phyloP scores from a whole-genome alignment of 345 rosid species.

The Aquilaria malaccensis region DNA sequence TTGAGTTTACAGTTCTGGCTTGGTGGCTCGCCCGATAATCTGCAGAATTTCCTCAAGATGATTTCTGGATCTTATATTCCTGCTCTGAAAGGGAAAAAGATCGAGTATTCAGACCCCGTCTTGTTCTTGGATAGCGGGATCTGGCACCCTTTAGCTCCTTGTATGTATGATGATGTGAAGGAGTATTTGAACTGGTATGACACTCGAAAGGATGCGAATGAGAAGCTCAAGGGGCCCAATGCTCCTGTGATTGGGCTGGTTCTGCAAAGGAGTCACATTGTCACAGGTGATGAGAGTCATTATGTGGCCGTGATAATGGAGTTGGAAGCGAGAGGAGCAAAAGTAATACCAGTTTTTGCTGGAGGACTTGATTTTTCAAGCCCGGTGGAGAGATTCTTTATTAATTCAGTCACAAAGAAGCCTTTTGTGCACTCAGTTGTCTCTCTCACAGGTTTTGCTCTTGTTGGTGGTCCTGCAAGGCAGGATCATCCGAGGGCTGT shows the following conservation, averaged over 20 bases:
- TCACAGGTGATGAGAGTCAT: constrained; percentile 93
- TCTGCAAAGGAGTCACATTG: constrained; percentile 96
- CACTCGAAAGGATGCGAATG: constrained; percentile 73
- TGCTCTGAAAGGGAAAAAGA: constrained; percentile 62
- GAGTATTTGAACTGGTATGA: constrained; percentile 94
- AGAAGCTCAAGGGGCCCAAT: constrained; percentile 52
- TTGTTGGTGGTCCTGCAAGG: constrained; percentile 99
- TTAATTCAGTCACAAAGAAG: constrained; percentile 58
- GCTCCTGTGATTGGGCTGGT: constrained; percentile 82
- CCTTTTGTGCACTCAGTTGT: constrained; percentile 69
- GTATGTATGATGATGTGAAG: constrained; percentile 93
- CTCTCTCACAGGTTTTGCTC: constrained; percentile 92
- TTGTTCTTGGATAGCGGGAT: constrained; percentile 84
- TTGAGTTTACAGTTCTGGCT: constrained; percentile 98
- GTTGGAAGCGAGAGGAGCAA: constrained; percentile 94
- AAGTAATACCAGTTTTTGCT: constrained; percentile 87
- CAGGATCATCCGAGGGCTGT: constrained; percentile 97
- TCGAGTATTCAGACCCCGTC: constrained; percentile 86
- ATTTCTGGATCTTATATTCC: constrained; percentile 87
- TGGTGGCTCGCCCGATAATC: constrained; percentile 92
- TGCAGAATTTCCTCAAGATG: constrained; percentile 95
- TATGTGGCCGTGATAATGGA: constrained; percentile 99
- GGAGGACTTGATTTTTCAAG: constrained; percentile 96
- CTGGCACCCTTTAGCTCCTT: constrained; percentile 97
- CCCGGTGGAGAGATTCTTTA: constrained; percentile 73